Evolutionary conservation across 441 rosid species (phyloP).

Genomic region (Arabidopsis lyrata): DNA sequence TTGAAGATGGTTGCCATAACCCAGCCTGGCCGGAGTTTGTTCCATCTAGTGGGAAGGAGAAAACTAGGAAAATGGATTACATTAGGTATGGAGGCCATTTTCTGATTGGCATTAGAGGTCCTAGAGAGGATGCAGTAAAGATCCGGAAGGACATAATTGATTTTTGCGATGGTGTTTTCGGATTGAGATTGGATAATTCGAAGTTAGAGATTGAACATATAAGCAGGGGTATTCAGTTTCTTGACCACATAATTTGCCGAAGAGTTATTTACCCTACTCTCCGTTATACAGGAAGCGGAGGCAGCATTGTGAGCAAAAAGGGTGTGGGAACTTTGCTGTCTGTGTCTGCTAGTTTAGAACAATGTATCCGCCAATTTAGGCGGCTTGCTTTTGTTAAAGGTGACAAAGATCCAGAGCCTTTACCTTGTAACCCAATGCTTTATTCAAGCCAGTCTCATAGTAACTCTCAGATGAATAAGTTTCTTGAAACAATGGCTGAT

Average conservation of each 20-base stretch:
- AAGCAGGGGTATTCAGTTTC: constrained; percentile 88
- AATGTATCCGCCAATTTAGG: constrained; percentile 82
- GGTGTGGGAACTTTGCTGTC: constrained; percentile 96
- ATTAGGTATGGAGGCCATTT: constrained; percentile 90
- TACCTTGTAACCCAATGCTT: constrained; percentile 96
- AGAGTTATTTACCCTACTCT: constrained; percentile 88
- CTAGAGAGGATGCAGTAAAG: constrained; percentile 87
- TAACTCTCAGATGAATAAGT: constrained; percentile 98
- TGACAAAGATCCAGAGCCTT: constrained; percentile 92
- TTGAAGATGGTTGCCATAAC: constrained; percentile 90
- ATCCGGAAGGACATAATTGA: constrained; percentile 70
- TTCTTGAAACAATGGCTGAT: constrained; percentile 98
- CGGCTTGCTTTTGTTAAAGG: constrained; percentile 89
- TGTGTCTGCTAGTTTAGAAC: constrained; percentile 91
- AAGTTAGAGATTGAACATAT: constrained; percentile 91
- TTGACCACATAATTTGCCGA: constrained; percentile 88
- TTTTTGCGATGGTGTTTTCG: constrained; percentile 68
- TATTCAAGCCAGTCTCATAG: constrained; percentile 98
- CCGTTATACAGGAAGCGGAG: constrained; percentile 83
- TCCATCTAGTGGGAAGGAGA: constrained; percentile 87
- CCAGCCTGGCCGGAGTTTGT: constrained; percentile 99
- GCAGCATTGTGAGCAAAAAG: constrained; percentile 81
- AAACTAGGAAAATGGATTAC: constrained; percentile 94
- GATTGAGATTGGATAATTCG: constrained; percentile 72
- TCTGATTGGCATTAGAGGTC: constrained; percentile 91